Conservation (phyloP, 306 rosid species). For the Fragaria nilgerrensis region DNA sequence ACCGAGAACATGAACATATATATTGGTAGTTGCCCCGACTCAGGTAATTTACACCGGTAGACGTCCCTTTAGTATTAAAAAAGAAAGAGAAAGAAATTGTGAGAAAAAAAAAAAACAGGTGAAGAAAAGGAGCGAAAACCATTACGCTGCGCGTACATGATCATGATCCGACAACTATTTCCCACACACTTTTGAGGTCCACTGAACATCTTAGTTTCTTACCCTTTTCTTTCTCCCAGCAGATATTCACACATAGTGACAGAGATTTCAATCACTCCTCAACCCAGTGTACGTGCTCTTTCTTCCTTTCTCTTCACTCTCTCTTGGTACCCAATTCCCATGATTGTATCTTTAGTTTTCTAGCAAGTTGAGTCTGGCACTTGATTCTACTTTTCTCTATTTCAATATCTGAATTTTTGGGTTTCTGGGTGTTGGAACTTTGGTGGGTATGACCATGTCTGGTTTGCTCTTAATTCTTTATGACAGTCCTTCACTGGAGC, state of each 20-base stretch:
- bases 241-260: background rate
- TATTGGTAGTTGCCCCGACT: too few relatives aligned
- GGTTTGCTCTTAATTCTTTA: background rate
- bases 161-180: background rate
- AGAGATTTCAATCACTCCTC: background rate
- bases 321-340: background rate
- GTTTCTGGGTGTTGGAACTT: background rate
- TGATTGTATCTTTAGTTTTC: background rate
- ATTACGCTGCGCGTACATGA: too few relatives aligned
- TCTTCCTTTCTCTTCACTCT: background rate
- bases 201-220: background rate
- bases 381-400: background rate
- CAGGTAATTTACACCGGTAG: too few relatives aligned
- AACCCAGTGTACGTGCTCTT: background rate
- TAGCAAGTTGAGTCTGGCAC: background rate
- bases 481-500: background rate
- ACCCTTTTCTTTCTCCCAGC: background rate
- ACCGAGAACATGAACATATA: too few relatives aligned
- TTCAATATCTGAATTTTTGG: background rate
- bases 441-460: background rate
- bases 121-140: too few relatives aligned
- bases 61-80: too few relatives aligned
- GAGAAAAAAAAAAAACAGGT: too few relatives aligned
- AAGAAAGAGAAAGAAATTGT: too few relatives aligned
- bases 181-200: background rate